A percentile compares a stretch with the other conserved stretches of the same genome.
Evolutionary conservation across 768 basidiomycete species (phyloP).

Genomic region (Aureoboletus auriporus): DNA sequence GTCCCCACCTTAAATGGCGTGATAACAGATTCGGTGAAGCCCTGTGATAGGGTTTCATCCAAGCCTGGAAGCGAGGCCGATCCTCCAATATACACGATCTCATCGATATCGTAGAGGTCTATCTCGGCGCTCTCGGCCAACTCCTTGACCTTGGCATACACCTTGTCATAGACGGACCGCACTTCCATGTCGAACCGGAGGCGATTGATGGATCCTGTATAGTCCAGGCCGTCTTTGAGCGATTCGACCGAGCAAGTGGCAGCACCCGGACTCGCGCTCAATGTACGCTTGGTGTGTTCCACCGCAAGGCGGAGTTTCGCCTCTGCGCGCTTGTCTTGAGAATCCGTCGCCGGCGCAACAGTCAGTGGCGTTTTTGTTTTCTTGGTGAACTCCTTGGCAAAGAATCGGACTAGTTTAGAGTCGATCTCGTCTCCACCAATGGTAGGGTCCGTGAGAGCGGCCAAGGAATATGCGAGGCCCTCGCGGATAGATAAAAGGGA

Average conservation of each 20-base stretch:
- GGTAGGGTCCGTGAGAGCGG: slow-evolving; percentile 39
- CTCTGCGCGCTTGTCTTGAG: slow-evolving; percentile 76
- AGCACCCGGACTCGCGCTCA: slow-evolving; percentile 81
- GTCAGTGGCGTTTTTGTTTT: slow-evolving; percentile 79
- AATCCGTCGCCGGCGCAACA: slow-evolving; percentile 54
- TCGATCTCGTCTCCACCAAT: slow-evolving; percentile 74
- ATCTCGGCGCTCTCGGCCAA: slow-evolving; percentile 50
- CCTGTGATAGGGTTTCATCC: slow-evolving; percentile 51
- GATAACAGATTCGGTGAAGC: slow-evolving; percentile 57
- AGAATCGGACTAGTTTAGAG: slow-evolving; percentile 81
- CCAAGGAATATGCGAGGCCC: slow-evolving; percentile 66
- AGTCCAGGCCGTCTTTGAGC: slow-evolving; percentile 90
- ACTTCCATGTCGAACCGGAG: slow-evolving; percentile 59
- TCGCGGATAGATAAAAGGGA: slow-evolving; percentile 70
- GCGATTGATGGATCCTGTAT: slow-evolving; percentile 64
- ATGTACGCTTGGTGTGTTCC: slow-evolving; percentile 91
- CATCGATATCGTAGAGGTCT: slow-evolving; percentile 68
- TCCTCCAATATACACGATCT: slow-evolving; percentile 79
- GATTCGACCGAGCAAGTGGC: slow-evolving; percentile 92
- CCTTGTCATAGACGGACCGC: slow-evolving; percentile 53
- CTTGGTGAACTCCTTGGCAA: slow-evolving; percentile 94
- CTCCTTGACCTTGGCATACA: slow-evolving; percentile 46
- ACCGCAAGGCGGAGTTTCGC: slow-evolving; percentile 92
- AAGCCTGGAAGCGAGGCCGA: slow-evolving; percentile 72
- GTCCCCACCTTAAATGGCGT: slow-evolving; percentile 66